Evolutionary conservation across 148 eudicot species (phyloP).

Genomic region (Rhododendron henanense): DNA sequence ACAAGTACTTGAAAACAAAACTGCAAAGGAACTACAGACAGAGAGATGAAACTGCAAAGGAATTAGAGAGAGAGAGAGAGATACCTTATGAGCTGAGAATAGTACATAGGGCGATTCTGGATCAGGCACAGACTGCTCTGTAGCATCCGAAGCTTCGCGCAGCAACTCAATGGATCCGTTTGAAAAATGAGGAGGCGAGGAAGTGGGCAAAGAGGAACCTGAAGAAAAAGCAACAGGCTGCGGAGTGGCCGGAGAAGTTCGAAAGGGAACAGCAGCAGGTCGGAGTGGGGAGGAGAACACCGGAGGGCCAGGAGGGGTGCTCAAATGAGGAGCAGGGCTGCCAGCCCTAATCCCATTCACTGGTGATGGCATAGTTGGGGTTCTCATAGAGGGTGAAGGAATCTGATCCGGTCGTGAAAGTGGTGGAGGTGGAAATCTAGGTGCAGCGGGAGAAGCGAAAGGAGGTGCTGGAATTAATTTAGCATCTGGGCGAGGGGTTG

Average conservation of each 20-base stretch:
- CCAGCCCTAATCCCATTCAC: conserved; percentile 35
- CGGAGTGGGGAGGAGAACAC: conserved; percentile 76
- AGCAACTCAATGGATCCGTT: conserved; percentile 43
- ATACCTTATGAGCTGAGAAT: conserved; percentile 85
- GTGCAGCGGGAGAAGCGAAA: conserved; percentile 20
- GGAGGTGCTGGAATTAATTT: conserved; percentile 31
- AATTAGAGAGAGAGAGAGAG: neutral
- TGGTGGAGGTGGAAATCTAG: conserved; percentile 45
- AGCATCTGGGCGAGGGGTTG: conserved; percentile 14
- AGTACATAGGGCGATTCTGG: conserved; percentile 52
- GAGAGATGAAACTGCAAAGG: neutral
- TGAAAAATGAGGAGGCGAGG: conserved; percentile 55
- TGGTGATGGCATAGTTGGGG: conserved; percentile 27
- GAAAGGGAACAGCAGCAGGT: conserved; percentile 89
- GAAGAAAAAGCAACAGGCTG: conserved; percentile 69
- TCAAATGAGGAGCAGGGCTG: conserved; percentile 57
- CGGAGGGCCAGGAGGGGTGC: conserved; percentile 95
- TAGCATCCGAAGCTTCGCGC: conserved; percentile 21
- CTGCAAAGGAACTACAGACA: neutral
- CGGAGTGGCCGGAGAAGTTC: conserved; percentile 89
- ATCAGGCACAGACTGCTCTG: conserved; percentile 33
- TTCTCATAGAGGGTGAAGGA: conserved; percentile 34
- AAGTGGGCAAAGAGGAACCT: conserved; percentile 51
- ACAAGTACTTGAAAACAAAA: neutral
- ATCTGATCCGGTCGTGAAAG: conserved; percentile 36